A percentile compares a stretch with the other conserved stretches of the same genome.
Evolutionary conservation across 1,139 yeast species (phyloP).

Genomic region (Kurtzmaniella quercitrusa): DNA sequence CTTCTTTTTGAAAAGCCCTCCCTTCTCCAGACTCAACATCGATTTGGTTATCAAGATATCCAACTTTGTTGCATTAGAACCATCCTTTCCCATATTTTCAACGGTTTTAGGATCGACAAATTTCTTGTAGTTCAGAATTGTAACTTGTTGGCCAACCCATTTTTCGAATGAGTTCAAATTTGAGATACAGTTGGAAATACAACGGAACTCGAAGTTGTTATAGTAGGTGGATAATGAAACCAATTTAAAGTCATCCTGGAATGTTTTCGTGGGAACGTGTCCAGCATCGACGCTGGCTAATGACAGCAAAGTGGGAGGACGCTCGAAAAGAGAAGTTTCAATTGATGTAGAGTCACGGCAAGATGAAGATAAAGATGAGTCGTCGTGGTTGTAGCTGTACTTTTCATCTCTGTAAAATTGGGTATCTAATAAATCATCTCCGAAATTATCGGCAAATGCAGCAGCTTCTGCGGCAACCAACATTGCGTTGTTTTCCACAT

Average conservation of each 20-base stretch:
- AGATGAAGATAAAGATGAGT: neutral
- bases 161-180: slow-evolving; percentile 37
- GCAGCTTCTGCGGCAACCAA: slow-evolving; percentile 26
- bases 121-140: slow-evolving; percentile 27
- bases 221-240: slow-evolving; percentile 23
- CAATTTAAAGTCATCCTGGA: slow-evolving; percentile 17
- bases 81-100: neutral
- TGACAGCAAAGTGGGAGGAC: slow-evolving; percentile 6
- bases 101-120: slow-evolving; percentile 14
- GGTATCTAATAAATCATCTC: slow-evolving; percentile 2
- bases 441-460: slow-evolving; percentile 14
- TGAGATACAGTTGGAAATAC: slow-evolving; percentile 38
- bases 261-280: slow-evolving; percentile 6
- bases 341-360: slow-evolving; percentile 7
- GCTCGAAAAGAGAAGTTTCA: slow-evolving; percentile 5
- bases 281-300: slow-evolving; percentile 4
- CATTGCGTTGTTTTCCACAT: slow-evolving; percentile 23
- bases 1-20: slow-evolving; percentile 2
- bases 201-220: slow-evolving; percentile 29
- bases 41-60: neutral
- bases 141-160: slow-evolving; percentile 32
- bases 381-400: neutral
- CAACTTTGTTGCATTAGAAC: neutral
- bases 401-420: neutral
- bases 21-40: neutral